Evolutionary conservation across 1,284 basidiomycete genomes (phyloP).

Genomic region (Sanghuangporus sanghuang): DNA sequence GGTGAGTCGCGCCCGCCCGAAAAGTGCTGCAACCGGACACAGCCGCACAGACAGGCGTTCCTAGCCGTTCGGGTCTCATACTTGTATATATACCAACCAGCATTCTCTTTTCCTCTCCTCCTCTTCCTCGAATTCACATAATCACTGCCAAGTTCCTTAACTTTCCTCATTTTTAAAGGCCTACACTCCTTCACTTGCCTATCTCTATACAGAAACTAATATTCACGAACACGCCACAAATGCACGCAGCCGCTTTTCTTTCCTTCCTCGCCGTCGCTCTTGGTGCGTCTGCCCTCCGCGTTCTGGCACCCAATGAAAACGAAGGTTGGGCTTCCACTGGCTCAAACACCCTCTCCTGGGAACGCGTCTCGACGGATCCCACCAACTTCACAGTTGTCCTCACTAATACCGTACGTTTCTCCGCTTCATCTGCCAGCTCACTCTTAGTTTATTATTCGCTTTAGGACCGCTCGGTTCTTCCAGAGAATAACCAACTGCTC

Average conservation of each 20-base stretch:
- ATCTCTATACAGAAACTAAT: slow-evolving; percentile 13
- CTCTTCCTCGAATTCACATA: neutral
- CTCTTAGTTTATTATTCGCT: neutral
- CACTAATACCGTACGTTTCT: slow-evolving; percentile 48
- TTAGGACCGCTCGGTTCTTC: slow-evolving; percentile 28
- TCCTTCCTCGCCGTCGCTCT: slow-evolving; percentile 47
- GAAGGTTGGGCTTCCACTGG: slow-evolving; percentile 57
- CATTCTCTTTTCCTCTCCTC: neutral
- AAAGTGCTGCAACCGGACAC: neutral
- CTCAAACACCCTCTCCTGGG: slow-evolving; percentile 58
- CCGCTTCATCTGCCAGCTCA: neutral
- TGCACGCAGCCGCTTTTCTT: slow-evolving; percentile 41
- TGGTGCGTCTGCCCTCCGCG: slow-evolving; percentile 53
- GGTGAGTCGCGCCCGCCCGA: neutral
- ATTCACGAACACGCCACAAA: slow-evolving; percentile 23
- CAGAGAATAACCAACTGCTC: slow-evolving; percentile 38
- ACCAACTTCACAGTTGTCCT: slow-evolving; percentile 65
- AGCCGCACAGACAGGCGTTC: neutral
- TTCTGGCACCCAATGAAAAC: slow-evolving; percentile 46
- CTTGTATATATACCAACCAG: neutral
- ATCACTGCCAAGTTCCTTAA: neutral
- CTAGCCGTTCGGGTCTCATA: too few relatives aligned
- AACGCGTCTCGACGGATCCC: slow-evolving; percentile 57
- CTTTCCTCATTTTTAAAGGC: neutral
- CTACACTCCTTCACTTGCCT: neutral